Base-by-base conservation (phyloP, 23 red algal genomes). In the Pyropia yezoensis region DNA sequence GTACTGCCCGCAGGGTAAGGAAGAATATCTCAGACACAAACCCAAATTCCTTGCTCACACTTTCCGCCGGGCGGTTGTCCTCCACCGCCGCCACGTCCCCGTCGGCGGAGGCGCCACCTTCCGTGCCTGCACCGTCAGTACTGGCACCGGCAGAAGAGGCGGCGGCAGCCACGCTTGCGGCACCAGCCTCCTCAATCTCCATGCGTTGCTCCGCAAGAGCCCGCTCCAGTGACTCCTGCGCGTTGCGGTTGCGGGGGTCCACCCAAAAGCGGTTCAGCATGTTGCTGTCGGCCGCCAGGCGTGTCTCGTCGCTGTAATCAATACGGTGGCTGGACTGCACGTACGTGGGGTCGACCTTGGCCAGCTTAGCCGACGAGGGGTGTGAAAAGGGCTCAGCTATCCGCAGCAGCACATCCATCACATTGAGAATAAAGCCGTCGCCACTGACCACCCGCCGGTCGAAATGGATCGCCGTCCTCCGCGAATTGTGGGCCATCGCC, bases 21-120 rank as follows among this genome's bases (percentile, higher is more conserved):
- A 79, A 98, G 49, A 91, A 98, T 57, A 74, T 83, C 55, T 98
- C 94, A 5, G 94, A 65, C 59, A 98, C 75, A 61, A 98, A 98
- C 32, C 68, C 61, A 57, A 83, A 98, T 20, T 85, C 67, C 50
- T 28, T 63, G 50, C 65, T 56, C 25, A 71, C 52, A 8, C 0
- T 27, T 7, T 52, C 47, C 21, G 59, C 56, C 21, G 30, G 39
- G 9, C 39, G 39, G 39, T 47, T 47, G 39, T 47, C 39, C 39
- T 47, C 73, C 61, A 76, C 54, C 26, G 2, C 7, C 4, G 70
- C 14, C 9, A 39, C n/a, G 18, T 23, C 16, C 17, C 0, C 25
- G 18, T 61, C 39, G 33, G 32, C 66, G 6, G 69, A 52, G 5
- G 69, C 58, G 14, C 59, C 45, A 68, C 14, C 49, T 15, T 25